Evolutionary conservation across 2,329 filamentous ascomycete species (phyloP), one percentile per base, ranked within the genome.

Genomic region (Colletotrichum phormii): DNA sequence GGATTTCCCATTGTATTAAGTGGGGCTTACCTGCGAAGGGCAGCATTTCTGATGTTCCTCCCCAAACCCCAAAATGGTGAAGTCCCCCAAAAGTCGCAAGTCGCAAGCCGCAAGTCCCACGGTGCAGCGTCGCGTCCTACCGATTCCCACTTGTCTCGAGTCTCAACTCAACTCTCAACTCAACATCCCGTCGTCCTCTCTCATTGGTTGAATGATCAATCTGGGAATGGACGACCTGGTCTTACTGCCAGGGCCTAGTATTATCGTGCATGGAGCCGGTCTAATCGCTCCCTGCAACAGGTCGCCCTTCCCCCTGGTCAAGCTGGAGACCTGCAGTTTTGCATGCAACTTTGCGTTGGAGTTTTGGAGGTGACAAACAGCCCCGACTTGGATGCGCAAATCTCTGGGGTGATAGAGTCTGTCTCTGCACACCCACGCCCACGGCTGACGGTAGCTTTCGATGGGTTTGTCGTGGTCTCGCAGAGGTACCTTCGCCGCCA

Each of bases 131-230:
- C 67, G 29, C 29, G 31, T 53, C 60, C 37, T 54, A 35, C 37
- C 37, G 60, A 35, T 22, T 18, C 60, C 60, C 59, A 15, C 53
- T 6, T 55, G 59, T 72, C 70, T 72, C 59, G 60, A 64, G 66
- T 72, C 65, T 64, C 22, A 69, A 64, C 65, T 60, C 58, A 64
- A 54, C 66, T 72, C 65, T 64, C 22, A 69, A 64, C 65, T 60
- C 58, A 64, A 54, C 66, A 15, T 35, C 66, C 42, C 24, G 5
- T n/a, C 18, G 35, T 12, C 26, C 15, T 33, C 31, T 49, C 42
- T 59, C 54, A 64, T 72, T 72, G 70, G 70, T 15, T 35, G 46
- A 24, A 4, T 3, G 9, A 42, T 42, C 15, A 33, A n/a, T 12
- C 59, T 22, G 70, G 58, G 53, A 70, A 72, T 64, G 65, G 9